phyloP scores from a whole-genome alignment of 2,329 filamentous ascomycete species.

The Claviceps sorghi region DNA sequence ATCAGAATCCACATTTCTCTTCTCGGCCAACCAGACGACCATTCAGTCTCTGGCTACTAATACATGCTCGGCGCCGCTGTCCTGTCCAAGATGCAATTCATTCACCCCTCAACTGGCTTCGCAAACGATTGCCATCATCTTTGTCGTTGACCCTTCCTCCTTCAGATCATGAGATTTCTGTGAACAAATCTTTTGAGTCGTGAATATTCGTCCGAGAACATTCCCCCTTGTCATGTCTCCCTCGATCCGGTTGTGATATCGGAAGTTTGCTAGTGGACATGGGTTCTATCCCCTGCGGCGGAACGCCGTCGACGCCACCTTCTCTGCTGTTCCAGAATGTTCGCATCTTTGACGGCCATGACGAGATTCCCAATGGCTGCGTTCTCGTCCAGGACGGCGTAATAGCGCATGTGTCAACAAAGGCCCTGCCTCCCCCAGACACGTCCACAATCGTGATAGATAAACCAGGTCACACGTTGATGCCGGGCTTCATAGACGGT shows the following conservation, averaged over 20 bases:
- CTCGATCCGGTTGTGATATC: neutral
- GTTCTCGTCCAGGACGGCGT: conserved; percentile 26
- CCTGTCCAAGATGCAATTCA: neutral
- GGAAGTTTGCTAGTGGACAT: neutral
- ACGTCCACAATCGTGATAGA: conserved; percentile 18
- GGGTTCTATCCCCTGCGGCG: neutral
- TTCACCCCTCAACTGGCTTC: neutral
- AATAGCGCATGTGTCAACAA: conserved; percentile 16
- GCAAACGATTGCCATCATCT: neutral
- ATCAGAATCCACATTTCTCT: conserved; percentile 1
- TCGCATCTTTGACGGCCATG: conserved; percentile 31
- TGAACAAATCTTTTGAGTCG: neutral
- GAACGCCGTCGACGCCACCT: conserved; percentile 1
- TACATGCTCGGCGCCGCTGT: neutral
- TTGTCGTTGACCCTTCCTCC: neutral
- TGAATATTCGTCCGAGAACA: too few species aligned
- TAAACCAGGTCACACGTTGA: conserved; percentile 29
- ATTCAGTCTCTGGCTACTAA: neutral
- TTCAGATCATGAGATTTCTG: neutral
- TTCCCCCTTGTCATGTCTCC: neutral
- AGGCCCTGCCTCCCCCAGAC: conserved; percentile 6
- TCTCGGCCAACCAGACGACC: neutral
- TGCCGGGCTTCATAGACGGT: conserved; percentile 35
- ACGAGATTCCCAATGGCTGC: conserved; percentile 23
- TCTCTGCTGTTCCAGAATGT: conserved; percentile 13